Evolutionary conservation across 352 stramenopile genomes (phyloP).

Genomic region (Phytophthora cajani): DNA sequence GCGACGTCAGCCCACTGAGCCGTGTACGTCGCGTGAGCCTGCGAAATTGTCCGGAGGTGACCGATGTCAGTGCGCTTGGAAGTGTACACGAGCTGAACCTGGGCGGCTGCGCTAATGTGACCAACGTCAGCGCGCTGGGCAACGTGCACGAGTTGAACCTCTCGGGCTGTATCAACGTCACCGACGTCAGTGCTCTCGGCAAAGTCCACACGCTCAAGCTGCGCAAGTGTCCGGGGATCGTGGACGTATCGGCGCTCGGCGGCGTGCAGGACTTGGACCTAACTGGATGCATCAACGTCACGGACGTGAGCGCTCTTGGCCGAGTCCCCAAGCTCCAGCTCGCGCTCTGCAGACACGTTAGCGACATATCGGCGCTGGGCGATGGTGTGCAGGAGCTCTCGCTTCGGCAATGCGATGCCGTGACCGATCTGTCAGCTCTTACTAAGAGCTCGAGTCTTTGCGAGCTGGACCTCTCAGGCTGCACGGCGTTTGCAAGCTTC

Average conservation of each 20-base stretch:
- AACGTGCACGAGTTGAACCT: constrained; percentile 56
- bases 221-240: constrained; percentile 51
- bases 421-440: constrained; percentile 58
- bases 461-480: constrained; percentile 68
- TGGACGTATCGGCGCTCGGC: constrained; percentile 47
- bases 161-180: constrained; percentile 67
- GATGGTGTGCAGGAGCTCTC: constrained; percentile 47
- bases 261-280: constrained; percentile 61
- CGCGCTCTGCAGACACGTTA: constrained; percentile 56
- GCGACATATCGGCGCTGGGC: constrained; percentile 54
- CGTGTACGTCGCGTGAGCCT: constrained; percentile 56
- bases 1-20: constrained; percentile 51
- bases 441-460: constrained; percentile 32
- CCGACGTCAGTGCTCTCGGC: constrained; percentile 56
- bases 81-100: constrained; percentile 67
- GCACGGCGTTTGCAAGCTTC: constrained; percentile 43
- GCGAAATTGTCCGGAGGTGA: constrained; percentile 63
- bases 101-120: constrained; percentile 53
- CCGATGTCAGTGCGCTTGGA: constrained; percentile 51
- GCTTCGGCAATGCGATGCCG: constrained; percentile 56
- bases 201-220: constrained; percentile 57
- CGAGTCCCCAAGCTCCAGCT: constrained; percentile 61
- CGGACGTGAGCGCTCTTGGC: constrained; percentile 55
- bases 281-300: constrained; percentile 61
- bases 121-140: constrained; percentile 49